Percentiles rank a stretch among this genome's conserved stretches.
Evolutionary conservation across 176 grass and related monocot genomes (phyloP).

Genomic region (Avena atlantica): DNA sequence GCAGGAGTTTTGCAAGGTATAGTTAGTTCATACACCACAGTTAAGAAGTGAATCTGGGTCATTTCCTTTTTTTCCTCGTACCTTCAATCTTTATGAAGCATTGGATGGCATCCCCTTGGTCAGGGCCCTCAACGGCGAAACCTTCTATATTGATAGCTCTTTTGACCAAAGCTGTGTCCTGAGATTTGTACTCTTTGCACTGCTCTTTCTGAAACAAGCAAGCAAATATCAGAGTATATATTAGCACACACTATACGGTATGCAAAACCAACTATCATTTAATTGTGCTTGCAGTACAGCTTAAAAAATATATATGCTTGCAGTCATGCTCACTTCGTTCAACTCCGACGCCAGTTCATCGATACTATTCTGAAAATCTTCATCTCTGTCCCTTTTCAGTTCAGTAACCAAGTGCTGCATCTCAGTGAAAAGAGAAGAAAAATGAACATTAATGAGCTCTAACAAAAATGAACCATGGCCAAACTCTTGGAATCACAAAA

Average conservation of each 20-base stretch:
- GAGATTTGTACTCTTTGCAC: conserved; percentile 29
- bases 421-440: not conserved
- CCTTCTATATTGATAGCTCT: conserved; percentile 46
- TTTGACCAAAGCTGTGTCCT: not conserved
- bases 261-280: not conserved
- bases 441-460: not conserved
- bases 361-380: conserved; percentile 49
- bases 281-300: not conserved
- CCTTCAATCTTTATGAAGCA: conserved; percentile 79
- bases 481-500: not conserved
- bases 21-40: not conserved
- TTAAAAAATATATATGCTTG: too few relatives aligned
- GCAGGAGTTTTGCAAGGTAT: conserved; percentile 31
- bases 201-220: conserved; percentile 20
- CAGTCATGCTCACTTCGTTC: conserved; percentile 38
- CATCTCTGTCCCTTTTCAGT: conserved; percentile 67
- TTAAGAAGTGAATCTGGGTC: conserved; percentile 5
- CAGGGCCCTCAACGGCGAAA: conserved; percentile 26
- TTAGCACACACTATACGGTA: not conserved
- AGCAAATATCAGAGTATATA: not conserved
- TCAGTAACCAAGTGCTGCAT: conserved; percentile 58
- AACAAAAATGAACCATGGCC: not conserved
- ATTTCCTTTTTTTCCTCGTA: not conserved
- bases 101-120: conserved; percentile 46
- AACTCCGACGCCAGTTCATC: conserved; percentile 49